Base-by-base conservation (phyloP, 306 rosid species). In the Neltuma alba region DNA sequence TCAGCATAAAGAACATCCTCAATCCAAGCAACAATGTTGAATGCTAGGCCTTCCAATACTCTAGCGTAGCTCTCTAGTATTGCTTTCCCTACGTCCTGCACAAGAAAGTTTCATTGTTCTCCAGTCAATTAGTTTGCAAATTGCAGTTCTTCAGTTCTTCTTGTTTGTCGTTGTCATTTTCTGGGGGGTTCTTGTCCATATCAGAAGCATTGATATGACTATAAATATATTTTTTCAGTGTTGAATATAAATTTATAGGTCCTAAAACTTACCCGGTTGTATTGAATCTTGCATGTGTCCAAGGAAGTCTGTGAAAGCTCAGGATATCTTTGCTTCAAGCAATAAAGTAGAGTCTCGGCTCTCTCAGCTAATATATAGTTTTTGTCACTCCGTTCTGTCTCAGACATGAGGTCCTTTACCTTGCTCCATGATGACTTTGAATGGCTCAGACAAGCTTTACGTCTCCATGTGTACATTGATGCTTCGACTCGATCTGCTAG, bases 401-500 rank as follows among this genome's bases (percentile, higher is more conserved):
- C 98, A 3, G 90, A 86, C 94, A 93, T 87, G 27, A 85, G 87
- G 16, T 89, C 99, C 82, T 91, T 95, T 1, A 95, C 94, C 85
- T 90, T 82, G 77, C 83, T 88, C 99, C 99, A 95, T 48, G 99
- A 95, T n/a, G 98, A 81, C 80, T 87, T 91, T 69, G 99, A 95
- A 84, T 92, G 85, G 79, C 85, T 91, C 41, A 91, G 16, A 72
- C 99, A 95, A 30, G 99, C 83, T 79, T 95, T 95, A 13, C 98
- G 90, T 58, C 99, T 85, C 99, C 98, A 95, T 58, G 99, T 93
- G 82, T 90, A 91, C 99, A 95, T 92, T 12, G 99, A 95, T 10
- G 99, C 88, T 78, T 95, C 98, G 13, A 91, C 91, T 64, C 81
- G 87, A 70, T 95, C 96, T 9, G 96, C 92, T 34, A 95, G 89